Evolutionary conservation across 805 yeast genomes (phyloP), one percentile per base, ranked within the genome.

Genomic region (Lachancea mirantina): DNA sequence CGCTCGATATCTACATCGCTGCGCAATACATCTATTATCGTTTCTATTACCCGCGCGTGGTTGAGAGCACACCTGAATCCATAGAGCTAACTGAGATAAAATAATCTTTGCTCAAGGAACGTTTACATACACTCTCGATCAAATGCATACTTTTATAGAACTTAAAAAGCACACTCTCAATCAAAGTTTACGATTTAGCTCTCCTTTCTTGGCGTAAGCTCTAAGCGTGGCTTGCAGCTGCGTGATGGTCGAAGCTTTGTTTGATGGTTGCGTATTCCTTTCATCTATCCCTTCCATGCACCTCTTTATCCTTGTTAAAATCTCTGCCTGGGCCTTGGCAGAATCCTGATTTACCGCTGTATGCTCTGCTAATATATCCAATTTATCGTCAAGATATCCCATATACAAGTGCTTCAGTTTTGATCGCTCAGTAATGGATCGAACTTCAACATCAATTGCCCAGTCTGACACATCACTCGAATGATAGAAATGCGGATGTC

Each of bases 21-120:
- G 76, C 68, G 30, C 94, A 81, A 50, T 84, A 74, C 51, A 60
- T 83, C 32, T 73, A 78, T 52, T 83, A 75, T 55, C 75, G 67
- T 46, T 64, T 55, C 37, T 58, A 58, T 27, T 62, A 57, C 39
- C 43, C 44, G 22, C 23, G 34, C 16, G 15, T 39, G 30, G 37
- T 39, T 5, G 22, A 27, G 28, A 32, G 9, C 4, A 14, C 19
- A 8, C 9, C 16, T 6, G 8, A 10, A n/a, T n/a, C n/a, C n/a
- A n/a, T n/a, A n/a, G n/a, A n/a, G n/a, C n/a, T n/a, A n/a, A n/a
- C n/a, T n/a, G n/a, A n/a, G n/a, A n/a, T n/a, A n/a, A n/a, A n/a
- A n/a, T n/a, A n/a, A n/a, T n/a, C n/a, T n/a, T n/a, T n/a, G n/a
- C n/a, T n/a, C n/a, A n/a, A n/a, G n/a, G n/a, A n/a, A n/a, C n/a